These are phyloP conservation scores for Acacia acuminata DNA, from an alignment of 306 rosid genomes.

Conservation along the genomic window DNA sequence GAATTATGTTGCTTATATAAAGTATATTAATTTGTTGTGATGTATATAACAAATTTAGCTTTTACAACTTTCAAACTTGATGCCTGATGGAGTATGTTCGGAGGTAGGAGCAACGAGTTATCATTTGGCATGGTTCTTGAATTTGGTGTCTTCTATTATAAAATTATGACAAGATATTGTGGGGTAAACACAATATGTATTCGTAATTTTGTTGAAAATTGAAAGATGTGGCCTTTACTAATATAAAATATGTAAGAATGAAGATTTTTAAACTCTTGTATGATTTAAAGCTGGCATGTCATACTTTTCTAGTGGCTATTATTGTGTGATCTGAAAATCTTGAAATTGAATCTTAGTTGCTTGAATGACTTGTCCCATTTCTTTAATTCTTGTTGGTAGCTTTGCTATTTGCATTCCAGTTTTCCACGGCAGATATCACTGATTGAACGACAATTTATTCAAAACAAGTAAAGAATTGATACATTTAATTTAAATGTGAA, in stretches of 20 bases:
- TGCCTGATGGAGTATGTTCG: background rate
- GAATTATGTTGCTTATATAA: background rate
- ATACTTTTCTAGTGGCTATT: background rate
- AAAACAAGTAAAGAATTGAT: background rate
- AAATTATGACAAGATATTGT: no score
- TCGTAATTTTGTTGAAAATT: no score
- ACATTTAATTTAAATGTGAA: background rate
- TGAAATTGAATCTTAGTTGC: background rate
- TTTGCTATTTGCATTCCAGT: background rate
- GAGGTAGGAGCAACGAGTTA: background rate
- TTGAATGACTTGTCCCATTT: background rate
- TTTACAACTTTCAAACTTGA: background rate
- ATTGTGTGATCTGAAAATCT: background rate
- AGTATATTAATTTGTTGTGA: background rate
- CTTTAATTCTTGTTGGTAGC: background rate
- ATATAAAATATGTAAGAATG: background rate
- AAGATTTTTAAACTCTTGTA: background rate
- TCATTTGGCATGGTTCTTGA: constrained; percentile 7
- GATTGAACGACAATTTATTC: background rate
- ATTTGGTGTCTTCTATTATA: background rate
- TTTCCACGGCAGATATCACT: background rate
- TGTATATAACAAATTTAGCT: background rate
- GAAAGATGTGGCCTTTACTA: background rate
- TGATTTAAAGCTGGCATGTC: background rate
- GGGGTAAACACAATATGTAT: no score